A percentile compares a stretch with the other conserved stretches of the same genome.
phyloP scores from a whole-genome alignment of 1,284 basidiomycete genomes.

The Malassezia obtusa region DNA sequence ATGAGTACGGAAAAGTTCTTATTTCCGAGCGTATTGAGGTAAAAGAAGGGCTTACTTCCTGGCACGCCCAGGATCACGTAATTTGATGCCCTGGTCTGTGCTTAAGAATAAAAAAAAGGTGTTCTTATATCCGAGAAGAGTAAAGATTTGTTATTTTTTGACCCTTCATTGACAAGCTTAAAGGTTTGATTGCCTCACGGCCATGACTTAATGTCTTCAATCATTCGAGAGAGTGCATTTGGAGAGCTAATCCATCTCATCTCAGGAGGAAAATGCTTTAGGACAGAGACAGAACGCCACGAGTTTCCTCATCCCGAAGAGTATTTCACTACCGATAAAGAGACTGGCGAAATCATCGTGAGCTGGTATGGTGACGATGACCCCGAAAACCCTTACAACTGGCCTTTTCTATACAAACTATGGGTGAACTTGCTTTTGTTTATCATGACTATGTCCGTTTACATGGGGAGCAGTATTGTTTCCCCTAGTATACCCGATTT shows the following conservation, averaged over 20 bases:
- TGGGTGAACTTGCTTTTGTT: conserved; percentile 40
- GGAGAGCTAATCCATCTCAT: background rate
- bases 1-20: too few relatives aligned
- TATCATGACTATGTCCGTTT: conserved; percentile 52
- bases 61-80: too few relatives aligned
- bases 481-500: conserved; percentile 53
- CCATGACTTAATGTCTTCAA: too few relatives aligned
- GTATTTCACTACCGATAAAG: background rate
- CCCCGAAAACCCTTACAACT: conserved; percentile 45
- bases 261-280: background rate
- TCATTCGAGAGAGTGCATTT: background rate
- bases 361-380: conserved; percentile 46
- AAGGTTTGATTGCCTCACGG: background rate
- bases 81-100: too few relatives aligned
- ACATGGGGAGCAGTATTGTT: conserved; percentile 9
- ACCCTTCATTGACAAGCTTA: background rate
- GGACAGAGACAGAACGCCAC: background rate
- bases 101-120: too few relatives aligned
- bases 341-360: conserved; percentile 45
- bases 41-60: too few relatives aligned
- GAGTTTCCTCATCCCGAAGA: background rate
- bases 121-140: too few relatives aligned
- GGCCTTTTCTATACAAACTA: conserved; percentile 33
- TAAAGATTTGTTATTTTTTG: too few relatives aligned
- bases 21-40: too few relatives aligned